Base-by-base conservation (phyloP, 2,329 filamentous ascomycete genomes). In the Paecilomyces fulvus region DNA sequence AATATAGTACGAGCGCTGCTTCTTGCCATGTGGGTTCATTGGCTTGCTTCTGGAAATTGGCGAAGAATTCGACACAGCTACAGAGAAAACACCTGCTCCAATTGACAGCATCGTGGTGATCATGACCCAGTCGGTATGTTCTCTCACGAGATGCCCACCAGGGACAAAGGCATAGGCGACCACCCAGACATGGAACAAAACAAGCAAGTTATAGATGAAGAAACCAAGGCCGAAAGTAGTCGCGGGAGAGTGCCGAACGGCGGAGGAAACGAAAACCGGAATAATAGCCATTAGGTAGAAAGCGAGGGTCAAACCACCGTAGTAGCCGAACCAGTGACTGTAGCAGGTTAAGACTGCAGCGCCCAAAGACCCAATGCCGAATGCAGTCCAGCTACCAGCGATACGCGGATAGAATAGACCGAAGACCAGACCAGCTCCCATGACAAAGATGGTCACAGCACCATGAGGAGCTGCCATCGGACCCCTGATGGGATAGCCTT, bases 101-200 rank as follows among this genome's bases (percentile, higher is more conserved):
- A 99, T 87, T 57, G 87, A 79, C 2, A 90, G 70, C 89, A 97
- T 95, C 67, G 83, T 95, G 7, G 83, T 83, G 5, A 84, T 82
- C 90, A 97, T 95, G 67, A 99, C 82, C 89, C 92, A 96, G 70
- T 97, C 92, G 1, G 92, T 99, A 68, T 87, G 92, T 72, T 99
- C 94, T 49, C 94, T 87, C 49, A 99, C 89, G 0, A 96, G 81
- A 2, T 90, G 90, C 1, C 94, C 94, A 53, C 94, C 94, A 1
- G 94, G 94, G 2, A 99, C 94, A 64, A 99, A 99, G 11, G 94
- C 94, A 67, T 99, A 99, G 1, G 94, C 94, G 10, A 99, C 94
- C 33, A 96, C 89, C 94, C 94, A 99, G 55, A 96, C 91, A 68
- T 97, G 92, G 79, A 96, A 96, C n/a, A 99, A 82, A 3, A 96